Conservation (phyloP, 768 basidiomycete species). For the Leccinum longicurvipes region DNA sequence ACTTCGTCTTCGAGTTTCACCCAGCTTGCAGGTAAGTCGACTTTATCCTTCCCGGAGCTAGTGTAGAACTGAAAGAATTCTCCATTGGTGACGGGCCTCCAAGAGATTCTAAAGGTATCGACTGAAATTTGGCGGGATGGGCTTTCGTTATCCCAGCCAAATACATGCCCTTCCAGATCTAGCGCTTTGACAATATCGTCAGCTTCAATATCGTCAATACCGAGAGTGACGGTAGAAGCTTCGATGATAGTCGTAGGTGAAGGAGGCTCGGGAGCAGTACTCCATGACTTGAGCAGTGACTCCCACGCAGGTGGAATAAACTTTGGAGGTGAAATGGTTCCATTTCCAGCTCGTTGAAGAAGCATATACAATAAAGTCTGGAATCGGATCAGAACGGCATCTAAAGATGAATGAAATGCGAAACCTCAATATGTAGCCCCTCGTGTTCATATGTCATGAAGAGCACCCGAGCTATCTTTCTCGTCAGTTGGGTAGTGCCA, state of each 20-base stretch:
- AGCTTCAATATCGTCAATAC: constrained; percentile 79
- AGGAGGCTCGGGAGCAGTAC: constrained; percentile 40
- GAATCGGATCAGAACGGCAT: constrained; percentile 2
- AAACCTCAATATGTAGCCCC: constrained; percentile 77
- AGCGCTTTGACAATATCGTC: constrained; percentile 48
- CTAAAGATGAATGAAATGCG: not conserved
- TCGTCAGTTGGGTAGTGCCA: constrained; percentile 47
- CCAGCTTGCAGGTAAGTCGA: constrained; percentile 32
- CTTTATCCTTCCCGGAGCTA: constrained; percentile 40
- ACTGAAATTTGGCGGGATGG: constrained; percentile 63
- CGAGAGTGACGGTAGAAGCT: constrained; percentile 58
- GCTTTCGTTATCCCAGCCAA: constrained; percentile 95
- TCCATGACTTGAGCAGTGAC: constrained; percentile 47
- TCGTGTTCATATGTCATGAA: constrained; percentile 95
- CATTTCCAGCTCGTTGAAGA: constrained; percentile 72
- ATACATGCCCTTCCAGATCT: constrained; percentile 57
- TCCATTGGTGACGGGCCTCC: constrained; percentile 85
- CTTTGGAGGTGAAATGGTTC: constrained; percentile 74
- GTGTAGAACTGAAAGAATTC: constrained; percentile 73
- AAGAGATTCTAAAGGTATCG: constrained; percentile 69
- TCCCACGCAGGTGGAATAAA: constrained; percentile 75
- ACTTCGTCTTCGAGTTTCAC: constrained; percentile 12
- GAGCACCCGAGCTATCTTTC: constrained; percentile 72
- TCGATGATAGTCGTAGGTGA: constrained; percentile 52
- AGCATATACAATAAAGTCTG: constrained; percentile 94